Percentiles rank a stretch among this genome's conserved stretches.
phyloP scores from a whole-genome alignment of 495 filamentous ascomycete genomes.

The Echria macrotheca region DNA sequence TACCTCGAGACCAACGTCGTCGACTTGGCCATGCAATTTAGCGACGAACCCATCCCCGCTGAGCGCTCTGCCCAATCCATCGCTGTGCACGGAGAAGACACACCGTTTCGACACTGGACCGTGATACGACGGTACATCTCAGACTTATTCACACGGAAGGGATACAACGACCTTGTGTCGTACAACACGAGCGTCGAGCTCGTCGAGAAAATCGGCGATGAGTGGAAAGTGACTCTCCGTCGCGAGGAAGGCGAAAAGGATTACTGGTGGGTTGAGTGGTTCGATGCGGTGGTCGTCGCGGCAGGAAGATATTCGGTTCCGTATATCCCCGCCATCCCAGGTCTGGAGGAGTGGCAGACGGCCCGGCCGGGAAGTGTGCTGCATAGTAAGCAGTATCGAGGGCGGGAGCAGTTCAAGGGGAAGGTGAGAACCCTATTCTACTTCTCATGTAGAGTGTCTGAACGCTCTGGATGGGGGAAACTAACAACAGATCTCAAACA shows the following conservation, averaged over 20 bases:
- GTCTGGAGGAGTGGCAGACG: constrained; percentile 34
- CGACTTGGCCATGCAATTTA: constrained; percentile 33
- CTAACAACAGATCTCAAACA: constrained; percentile 14
- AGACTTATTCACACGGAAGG: constrained; percentile 25
- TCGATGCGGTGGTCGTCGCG: constrained; percentile 69
- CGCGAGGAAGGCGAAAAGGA: constrained; percentile 26
- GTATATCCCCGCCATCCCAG: constrained; percentile 59
- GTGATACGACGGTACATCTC: constrained; percentile 32
- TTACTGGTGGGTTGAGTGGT: constrained; percentile 40
- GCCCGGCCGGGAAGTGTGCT: constrained; percentile 46
- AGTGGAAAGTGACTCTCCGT: constrained; percentile 35
- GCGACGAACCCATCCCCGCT: constrained; percentile 34
- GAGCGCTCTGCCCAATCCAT: constrained; percentile 25
- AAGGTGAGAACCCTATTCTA: constrained; percentile 31
- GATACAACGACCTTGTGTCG: constrained; percentile 30
- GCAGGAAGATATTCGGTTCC: constrained; percentile 68
- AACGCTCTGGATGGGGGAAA: too few relatives aligned
- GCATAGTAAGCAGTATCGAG: constrained; percentile 64
- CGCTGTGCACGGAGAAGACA: constrained; percentile 26
- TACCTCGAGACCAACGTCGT: constrained; percentile 42
- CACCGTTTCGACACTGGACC: constrained; percentile 34
- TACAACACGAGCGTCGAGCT: constrained; percentile 38
- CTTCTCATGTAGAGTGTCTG: background rate
- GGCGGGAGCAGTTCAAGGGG: constrained; percentile 46
- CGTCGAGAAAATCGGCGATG: constrained; percentile 25